Base-by-base conservation (phyloP, 2,329 filamentous ascomycete species). In the Colletotrichum lentis region DNA sequence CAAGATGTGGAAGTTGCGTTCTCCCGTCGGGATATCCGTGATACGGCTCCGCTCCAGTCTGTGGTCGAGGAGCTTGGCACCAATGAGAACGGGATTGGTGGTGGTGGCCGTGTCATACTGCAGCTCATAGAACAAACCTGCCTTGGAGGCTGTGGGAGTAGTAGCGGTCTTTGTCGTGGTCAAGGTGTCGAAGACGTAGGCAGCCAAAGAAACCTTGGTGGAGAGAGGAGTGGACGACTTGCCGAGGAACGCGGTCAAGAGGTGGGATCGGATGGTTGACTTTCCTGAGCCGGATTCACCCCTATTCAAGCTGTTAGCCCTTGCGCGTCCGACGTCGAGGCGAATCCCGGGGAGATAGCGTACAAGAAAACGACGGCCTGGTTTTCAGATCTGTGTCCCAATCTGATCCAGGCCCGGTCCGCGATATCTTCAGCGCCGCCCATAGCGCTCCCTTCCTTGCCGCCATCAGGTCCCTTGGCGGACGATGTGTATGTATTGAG, bases 141-240 rank as follows among this genome's bases (percentile, higher is more conserved):
- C 91, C 79, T 98, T 98, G 58, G 95, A 98, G 35, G 96, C 96
- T 2, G 93, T 97, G 1, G 94, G 94, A 0, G 95, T 98, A 1
- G 95, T 98, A 41, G 94, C 90, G 1, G 95, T 97, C 82, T 99
- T 99, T 31, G 96, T 99, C 1, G 96, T 98, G 5, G 96, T 99
- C 68, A 99, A 86, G 2, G 93, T 92, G 77, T 99, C 96, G 77
- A 99, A 99, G 69, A 98, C 88, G 77, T 97, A 99, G 50, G 95
- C 91, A 24, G 95, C 95, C 57, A 96, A 90, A 3, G 95, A 97
- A 22, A 97, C 85, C 79, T 97, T 99, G 72, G 90, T 93, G 1
- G 95, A 98, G 3, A 99, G 83, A 0, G 96, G 96, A 14, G 96
- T 98, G 0, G 93, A 94, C 2, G 94, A 96, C 78, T 94, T 97